Evolutionary conservation across 352 stramenopile species (phyloP).

Genomic region (Globisporangium paroecandrum): DNA sequence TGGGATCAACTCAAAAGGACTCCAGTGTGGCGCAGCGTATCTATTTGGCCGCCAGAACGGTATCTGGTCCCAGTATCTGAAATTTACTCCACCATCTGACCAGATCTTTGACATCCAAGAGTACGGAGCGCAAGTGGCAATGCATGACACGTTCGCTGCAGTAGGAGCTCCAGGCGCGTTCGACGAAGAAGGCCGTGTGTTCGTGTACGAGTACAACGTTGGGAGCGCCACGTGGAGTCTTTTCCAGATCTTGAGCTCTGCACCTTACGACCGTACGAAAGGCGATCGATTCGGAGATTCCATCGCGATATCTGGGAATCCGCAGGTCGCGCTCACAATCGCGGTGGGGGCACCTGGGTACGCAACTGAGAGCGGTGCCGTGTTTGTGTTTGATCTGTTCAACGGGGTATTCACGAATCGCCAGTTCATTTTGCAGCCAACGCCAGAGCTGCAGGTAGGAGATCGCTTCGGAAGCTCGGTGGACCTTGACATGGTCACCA

Average conservation of each 20-base stretch:
- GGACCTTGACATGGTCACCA: slow-evolving; percentile 68
- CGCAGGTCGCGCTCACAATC: slow-evolving; percentile 39
- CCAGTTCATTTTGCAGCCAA: slow-evolving; percentile 53
- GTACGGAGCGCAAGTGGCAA: slow-evolving; percentile 46
- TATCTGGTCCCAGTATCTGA: slow-evolving; percentile 55
- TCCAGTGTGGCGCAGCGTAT: slow-evolving; percentile 71
- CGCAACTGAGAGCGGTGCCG: slow-evolving; percentile 39
- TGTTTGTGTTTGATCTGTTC: slow-evolving; percentile 75
- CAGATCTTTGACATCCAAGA: slow-evolving; percentile 48
- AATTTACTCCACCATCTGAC: slow-evolving; percentile 41
- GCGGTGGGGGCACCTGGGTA: slow-evolving; percentile 73
- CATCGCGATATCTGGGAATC: slow-evolving; percentile 55
- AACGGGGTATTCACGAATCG: slow-evolving; percentile 57
- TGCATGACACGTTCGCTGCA: slow-evolving; percentile 49
- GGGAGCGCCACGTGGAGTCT: slow-evolving; percentile 38
- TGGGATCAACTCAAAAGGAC: slow-evolving; percentile 52
- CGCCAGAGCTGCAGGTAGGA: slow-evolving; percentile 40
- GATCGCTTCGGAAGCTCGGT: slow-evolving; percentile 71
- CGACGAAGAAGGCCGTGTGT: slow-evolving; percentile 58
- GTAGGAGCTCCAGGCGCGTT: slow-evolving; percentile 61
- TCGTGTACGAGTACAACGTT: slow-evolving; percentile 69
- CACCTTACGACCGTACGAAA: slow-evolving; percentile 35
- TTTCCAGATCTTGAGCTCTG: slow-evolving; percentile 60
- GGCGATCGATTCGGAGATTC: slow-evolving; percentile 73
- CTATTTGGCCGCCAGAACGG: slow-evolving; percentile 41